Evolutionary conservation across 2,329 filamentous ascomycete species (phyloP).

Genomic region (Monosporascus sp.): DNA sequence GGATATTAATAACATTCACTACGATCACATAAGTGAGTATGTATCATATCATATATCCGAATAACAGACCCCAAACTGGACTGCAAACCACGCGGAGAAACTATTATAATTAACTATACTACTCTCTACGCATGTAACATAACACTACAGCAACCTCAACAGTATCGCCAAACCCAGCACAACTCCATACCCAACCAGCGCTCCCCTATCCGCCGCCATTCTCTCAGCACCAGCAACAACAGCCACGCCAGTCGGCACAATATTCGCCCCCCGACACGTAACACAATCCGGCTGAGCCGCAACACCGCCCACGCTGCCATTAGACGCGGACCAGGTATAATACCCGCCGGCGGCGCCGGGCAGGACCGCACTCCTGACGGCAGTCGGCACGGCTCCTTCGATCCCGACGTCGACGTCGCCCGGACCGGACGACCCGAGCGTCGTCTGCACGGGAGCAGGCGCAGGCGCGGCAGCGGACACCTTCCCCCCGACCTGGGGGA

Average conservation of each 20-base stretch:
- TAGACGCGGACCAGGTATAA: not conserved
- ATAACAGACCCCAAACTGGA: not conserved
- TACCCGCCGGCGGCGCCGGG: not conserved
- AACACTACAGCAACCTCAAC: not conserved
- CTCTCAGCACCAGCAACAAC: not conserved
- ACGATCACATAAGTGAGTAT: not conserved
- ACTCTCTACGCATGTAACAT: not conserved
- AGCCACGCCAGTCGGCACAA: not conserved
- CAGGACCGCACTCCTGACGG: not conserved
- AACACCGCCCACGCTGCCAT: not conserved
- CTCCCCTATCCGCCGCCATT: too few species aligned
- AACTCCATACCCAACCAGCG: not conserved
- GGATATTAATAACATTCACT: too few species aligned
- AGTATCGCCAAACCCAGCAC: not conserved
- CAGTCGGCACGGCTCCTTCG: not conserved
- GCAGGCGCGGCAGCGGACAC: not conserved
- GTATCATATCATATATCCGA: not conserved
- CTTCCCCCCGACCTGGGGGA: not conserved
- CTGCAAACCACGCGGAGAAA: not conserved
- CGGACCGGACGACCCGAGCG: too few species aligned
- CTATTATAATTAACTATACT: not conserved
- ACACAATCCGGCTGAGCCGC: not conserved
- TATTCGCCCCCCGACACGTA: not conserved
- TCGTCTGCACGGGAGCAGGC: not conserved
- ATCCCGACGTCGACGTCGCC: too few species aligned